Percentiles rank a stretch among this genome's conserved stretches.
These are phyloP conservation scores for Mycena venus DNA, from an alignment of 768 basidiomycete species.

Conservation along the genomic window DNA sequence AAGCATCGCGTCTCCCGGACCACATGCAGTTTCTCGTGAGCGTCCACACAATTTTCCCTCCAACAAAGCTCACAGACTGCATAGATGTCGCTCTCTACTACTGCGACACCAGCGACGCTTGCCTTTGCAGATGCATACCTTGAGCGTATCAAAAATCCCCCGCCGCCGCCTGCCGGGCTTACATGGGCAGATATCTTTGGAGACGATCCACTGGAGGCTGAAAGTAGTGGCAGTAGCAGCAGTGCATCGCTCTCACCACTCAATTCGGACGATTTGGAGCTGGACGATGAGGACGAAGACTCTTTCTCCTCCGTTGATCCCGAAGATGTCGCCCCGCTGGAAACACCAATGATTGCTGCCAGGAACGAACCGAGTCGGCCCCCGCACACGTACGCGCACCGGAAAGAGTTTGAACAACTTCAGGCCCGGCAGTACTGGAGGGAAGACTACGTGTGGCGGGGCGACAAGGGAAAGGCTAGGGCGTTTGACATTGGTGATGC, in stretches of 20 bases:
- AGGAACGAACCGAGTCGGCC: constrained; percentile 31
- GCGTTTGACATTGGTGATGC: constrained; percentile 77
- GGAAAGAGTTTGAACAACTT: constrained; percentile 73
- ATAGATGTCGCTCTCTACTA: constrained; percentile 69
- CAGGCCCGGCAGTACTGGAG: constrained; percentile 82
- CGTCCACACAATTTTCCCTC: background rate
- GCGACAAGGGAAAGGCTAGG: constrained; percentile 53
- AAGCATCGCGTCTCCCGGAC: constrained; percentile 74
- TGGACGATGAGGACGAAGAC: constrained; percentile 55
- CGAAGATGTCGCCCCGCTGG: constrained; percentile 27
- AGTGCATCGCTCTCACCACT: constrained; percentile 79
- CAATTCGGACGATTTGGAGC: constrained; percentile 66
- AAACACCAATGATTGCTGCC: constrained; percentile 3
- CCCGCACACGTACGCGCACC: constrained; percentile 57
- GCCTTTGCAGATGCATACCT: constrained; percentile 68
- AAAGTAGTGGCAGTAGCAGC: constrained; percentile 72
- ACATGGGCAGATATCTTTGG: constrained; percentile 87
- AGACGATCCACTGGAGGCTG: constrained; percentile 87
- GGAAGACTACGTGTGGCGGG: constrained; percentile 64
- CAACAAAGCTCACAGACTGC: background rate
- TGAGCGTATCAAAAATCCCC: constrained; percentile 61
- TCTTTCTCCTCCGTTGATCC: constrained; percentile 44
- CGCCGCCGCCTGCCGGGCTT: constrained; percentile 54
- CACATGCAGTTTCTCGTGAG: constrained; percentile 82
- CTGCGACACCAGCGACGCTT: constrained; percentile 64